Evolutionary conservation across 169 alveolate genomes (phyloP), one percentile per base, ranked within the genome.

Genomic region (Theileria annulata): DNA sequence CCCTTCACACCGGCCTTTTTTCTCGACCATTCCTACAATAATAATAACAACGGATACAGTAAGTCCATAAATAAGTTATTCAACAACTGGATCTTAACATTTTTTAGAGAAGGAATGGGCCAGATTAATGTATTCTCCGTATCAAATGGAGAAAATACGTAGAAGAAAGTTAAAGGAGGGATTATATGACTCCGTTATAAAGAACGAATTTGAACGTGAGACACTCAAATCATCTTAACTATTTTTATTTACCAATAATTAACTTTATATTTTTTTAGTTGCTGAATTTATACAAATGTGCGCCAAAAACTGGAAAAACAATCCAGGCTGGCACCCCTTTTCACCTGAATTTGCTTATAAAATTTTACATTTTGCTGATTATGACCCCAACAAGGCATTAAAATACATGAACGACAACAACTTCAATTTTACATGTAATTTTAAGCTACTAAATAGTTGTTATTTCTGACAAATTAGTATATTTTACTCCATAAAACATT

Each of bases 291-390:
- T 93, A 71, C 92, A 88, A 80, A 88, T 83, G 48, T 76, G 93
- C 63, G 95, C 96, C 17, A 88, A 91, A 75, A 91, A 75, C 81
- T 93, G 96, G 96, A 93, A 91, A 80, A 89, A 80, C 71, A 88
- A 87, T 54, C 93, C 92, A 12, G 96, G 95, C 13, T 93, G 96
- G 96, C 96, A 93, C 71, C 96, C 96, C 25, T 93, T 93, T 69
- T 87, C 95, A 67, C 96, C 96, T 3, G 96, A 93, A 88, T 93
- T 91, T 47, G 96, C 96, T 31, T 93, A 85, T 85, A 93, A 93
- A 70, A 82, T 93, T 49, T 84, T 93, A 74, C 96, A 93, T 81
- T 90, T 82, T 51, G 95, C 93, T 13, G 96, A 90, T 48, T 93
- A 93, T 77, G 95, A 93, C 79, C 96, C 96, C 12, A 87, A 86